Base-by-base conservation (phyloP, 306 rosid genomes). In the Prunus davidiana region DNA sequence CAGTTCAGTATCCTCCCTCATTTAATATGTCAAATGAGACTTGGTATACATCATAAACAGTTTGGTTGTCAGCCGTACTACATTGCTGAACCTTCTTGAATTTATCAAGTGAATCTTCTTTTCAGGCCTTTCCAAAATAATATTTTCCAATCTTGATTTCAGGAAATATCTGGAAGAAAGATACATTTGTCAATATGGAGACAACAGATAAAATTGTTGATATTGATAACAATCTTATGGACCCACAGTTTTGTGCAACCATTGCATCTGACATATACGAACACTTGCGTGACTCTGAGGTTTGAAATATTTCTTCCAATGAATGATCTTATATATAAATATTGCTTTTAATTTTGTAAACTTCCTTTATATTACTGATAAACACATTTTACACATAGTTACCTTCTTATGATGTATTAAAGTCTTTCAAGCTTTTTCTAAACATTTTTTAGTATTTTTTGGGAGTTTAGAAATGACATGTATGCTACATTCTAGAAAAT, bases 281-380 rank as follows among this genome's bases (percentile, higher is more conserved):
- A 71, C 38, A 84, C 80, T 80, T 89, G 87, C 86, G 80, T 67
- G 84, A 16, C 70, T 78, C 83, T n/a, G 91, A 89, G 91, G 94
- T 89, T 72, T 25, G 22, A 66, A 38, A 47, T 64, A 38, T 64
- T 50, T 61, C n/a, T 67, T 45, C 63, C 16, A 64, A 43, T 60
- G 46, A 73, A 60, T 57, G 58, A 3, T 60, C 50, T 61, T 10
- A 2, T 45, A 60, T 27, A 14, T 16, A 72, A 5, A 57, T 24
- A 34, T 38, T 72, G 19, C 32, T 34, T 38, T 20, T 20, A 18
- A 12, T 38, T 6, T 32, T 71, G 52, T 19, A 2, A 34, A 30
- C 32, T 34, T 72, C 24, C 51, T 43, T 22, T 66, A 41, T 65
- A 41, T 55, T 45, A 20, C 43, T 34, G 10, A 38, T 19, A 12